Base-by-base conservation (phyloP, 179 eudicot species). In the Spergularia azorica region DNA sequence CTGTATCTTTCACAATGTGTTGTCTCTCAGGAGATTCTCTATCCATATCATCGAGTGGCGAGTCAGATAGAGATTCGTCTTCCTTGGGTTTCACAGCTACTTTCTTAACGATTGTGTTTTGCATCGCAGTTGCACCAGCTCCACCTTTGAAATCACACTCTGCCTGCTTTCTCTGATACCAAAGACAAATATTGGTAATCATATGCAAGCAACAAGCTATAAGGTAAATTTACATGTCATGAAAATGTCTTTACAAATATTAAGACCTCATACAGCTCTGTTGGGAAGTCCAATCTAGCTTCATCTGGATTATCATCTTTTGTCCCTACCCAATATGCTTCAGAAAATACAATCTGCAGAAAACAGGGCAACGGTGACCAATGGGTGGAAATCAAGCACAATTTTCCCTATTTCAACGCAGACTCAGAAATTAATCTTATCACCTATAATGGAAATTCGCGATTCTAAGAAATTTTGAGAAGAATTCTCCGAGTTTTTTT, bases 291-390 rank as follows among this genome's bases (percentile, higher is more conserved):
- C 73, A 95, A 84, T 75, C 84, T 85, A 73, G 76, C 82, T 86
- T 93, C 98, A 71, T 90, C 90, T 59, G 98, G 97, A 84, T 95
- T 95, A 77, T 93, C 95, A 12, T 95, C 97, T 84, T 90, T 95
- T 71, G 67, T 86, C 75, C 98, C 97, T 56, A 95, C 87, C 98
- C 97, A 95, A 81, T 89, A 95, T 77, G 95, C 97, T 74, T 95
- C 98, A 63, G 98, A 95, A 86, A 95, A 95, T 76, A 93, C 93
- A 75, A 95, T 84, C 98, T 95, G 86, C 77, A 83, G 50, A 39
- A 67, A 72, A 57, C 43, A 72, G 17, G 12, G 14, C 38, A 9
- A 39, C 32, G 59, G 52, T 36, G 63, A 70, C 46, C 81, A 74
- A 17, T 4, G 3, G 39, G 78, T 17, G 62, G 61, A 77, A 17